Evolutionary conservation across 768 basidiomycete genomes (phyloP).

Genomic region (Trametes meyenii): DNA sequence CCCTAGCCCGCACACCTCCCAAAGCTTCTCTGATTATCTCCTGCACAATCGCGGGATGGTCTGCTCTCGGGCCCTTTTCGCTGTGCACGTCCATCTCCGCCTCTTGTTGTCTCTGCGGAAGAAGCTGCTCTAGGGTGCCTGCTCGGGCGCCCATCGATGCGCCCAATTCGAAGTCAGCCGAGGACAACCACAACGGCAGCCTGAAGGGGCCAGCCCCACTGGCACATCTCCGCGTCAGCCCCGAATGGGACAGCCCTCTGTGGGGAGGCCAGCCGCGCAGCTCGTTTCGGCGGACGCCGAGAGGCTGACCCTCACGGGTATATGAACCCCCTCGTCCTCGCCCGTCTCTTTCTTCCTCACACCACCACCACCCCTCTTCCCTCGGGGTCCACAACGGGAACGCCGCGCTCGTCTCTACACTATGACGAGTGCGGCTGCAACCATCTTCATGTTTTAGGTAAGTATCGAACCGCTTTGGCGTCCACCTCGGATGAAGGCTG

Average conservation of each 20-base stretch:
- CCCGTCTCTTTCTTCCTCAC: neutral
- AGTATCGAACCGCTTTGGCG: neutral
- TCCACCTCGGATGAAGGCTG: too few relatives aligned
- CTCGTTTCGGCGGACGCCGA: neutral
- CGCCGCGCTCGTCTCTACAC: neutral
- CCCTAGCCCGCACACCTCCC: too few relatives aligned
- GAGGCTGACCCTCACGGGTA: neutral
- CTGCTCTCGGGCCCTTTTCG: neutral
- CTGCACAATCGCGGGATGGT: slow-evolving; percentile 3
- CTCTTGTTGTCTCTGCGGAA: neutral
- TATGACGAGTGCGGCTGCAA: neutral
- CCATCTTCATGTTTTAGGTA: neutral
- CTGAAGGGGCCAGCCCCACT: too few relatives aligned
- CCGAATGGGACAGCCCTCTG: neutral
- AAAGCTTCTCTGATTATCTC: slow-evolving; percentile 15
- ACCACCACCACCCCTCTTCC: neutral
- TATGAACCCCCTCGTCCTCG: neutral
- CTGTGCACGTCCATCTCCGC: neutral
- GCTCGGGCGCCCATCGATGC: slow-evolving; percentile 11
- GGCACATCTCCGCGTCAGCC: neutral
- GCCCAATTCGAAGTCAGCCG: slow-evolving; percentile 9
- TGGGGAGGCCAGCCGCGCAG: neutral
- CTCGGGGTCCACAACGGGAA: neutral
- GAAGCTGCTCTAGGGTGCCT: neutral
- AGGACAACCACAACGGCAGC: neutral